Evolutionary conservation across 2,329 filamentous ascomycete species (phyloP).

Genomic region (Cladosporium austrohemisphaericum): DNA sequence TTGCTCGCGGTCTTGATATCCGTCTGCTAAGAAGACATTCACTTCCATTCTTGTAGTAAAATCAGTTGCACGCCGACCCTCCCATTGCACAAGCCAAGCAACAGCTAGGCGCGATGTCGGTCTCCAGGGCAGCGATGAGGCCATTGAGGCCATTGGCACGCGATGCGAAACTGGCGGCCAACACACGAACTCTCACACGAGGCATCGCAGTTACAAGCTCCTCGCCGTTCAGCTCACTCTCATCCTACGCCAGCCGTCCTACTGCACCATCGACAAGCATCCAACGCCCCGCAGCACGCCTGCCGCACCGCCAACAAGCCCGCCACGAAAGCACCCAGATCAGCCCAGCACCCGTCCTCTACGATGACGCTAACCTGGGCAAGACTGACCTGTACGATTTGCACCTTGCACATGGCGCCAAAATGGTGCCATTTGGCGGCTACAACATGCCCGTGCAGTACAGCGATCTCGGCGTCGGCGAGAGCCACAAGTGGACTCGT

Average conservation of each 20-base stretch:
- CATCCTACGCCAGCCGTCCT: background rate
- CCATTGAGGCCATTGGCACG: slow-evolving; percentile 12
- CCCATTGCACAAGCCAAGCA: background rate
- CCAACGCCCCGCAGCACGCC: slow-evolving; percentile 4
- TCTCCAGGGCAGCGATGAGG: slow-evolving; percentile 11
- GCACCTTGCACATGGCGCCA: slow-evolving; percentile 73
- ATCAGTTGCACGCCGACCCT: background rate
- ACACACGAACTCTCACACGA: background rate
- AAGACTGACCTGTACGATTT: slow-evolving; percentile 73
- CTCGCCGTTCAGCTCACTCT: background rate
- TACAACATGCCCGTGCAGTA: slow-evolving; percentile 94
- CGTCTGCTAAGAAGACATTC: no score
- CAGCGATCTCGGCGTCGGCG: slow-evolving; percentile 67
- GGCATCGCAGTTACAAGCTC: background rate
- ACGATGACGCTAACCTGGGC: slow-evolving; percentile 28
- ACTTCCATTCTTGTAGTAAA: no score
- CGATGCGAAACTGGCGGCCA: background rate
- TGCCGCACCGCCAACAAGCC: slow-evolving; percentile 19
- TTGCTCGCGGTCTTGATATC: no score
- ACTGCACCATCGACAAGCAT: background rate
- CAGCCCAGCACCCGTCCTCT: slow-evolving; percentile 29
- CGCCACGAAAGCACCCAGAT: slow-evolving; percentile 24
- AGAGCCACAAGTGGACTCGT: slow-evolving; percentile 87
- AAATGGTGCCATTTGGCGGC: slow-evolving; percentile 95
- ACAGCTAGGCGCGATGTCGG: slow-evolving; percentile 3